Evolutionary conservation across 192 early-diverging fungal genomes (phyloP), one percentile per base, ranked within the genome.

Genomic region (Coemansia sp.): DNA sequence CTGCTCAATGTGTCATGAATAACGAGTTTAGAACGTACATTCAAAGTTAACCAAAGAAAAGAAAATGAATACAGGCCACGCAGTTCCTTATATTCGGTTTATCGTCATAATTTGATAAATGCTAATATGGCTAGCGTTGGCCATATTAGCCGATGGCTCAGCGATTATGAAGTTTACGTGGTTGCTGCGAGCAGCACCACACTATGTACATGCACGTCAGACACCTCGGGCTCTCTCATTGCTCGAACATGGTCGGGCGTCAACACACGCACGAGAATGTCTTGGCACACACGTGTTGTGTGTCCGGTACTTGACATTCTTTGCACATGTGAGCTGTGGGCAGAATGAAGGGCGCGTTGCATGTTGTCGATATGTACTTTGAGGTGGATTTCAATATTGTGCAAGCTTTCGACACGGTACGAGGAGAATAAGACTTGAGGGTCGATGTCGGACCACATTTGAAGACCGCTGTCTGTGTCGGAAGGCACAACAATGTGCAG

Each of bases 371-470:
- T 82, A 54, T 69, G 70, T 53, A 93, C 60, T 65, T 91, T 86
- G 0, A 92, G 51, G 63, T 87, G 88, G 52, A 94, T 92, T 62
- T 90, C 87, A 58, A 92, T 86, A 48, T 87, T 68, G 56, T 81
- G 72, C 2, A 76, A 58, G 55, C 87, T 89, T 27, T 89, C 86
- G 26, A 92, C 76, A 17, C 71, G 75, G 76, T 91, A 91, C n/a
- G 88, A 86, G 52, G 75, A 67, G 45, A 93, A 92, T n/a, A 92
- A 50, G 9, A 83, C 74, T 35, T 79, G 76, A 70, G 53, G 25
- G 0, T 50, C 61, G 23, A 84, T 71, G 65, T 86, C 85, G 49
- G 85, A 83, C 88, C 87, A 94, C 61, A 90, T 84, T 64, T 92
- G 91, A 14, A 91, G 67, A 1, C 87, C 87, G 8, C 79, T 71